phyloP scores from a whole-genome alignment of 1,139 yeast species.

The Scheffersomyces lignicola region DNA sequence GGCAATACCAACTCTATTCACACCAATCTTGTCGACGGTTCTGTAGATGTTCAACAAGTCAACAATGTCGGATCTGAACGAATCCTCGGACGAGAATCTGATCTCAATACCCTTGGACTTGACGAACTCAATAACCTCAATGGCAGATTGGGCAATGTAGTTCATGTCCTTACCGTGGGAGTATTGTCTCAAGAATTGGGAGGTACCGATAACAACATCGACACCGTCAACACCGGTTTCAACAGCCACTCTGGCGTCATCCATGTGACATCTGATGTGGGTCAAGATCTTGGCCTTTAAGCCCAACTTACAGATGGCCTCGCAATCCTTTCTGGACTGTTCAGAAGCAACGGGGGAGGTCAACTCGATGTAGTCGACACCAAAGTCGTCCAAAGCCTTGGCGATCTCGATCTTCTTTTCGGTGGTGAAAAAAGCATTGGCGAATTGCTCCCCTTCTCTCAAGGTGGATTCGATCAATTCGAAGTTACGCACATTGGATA shows the following conservation, averaged over 20 bases:
- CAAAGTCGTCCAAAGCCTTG: slow-evolving; percentile 94
- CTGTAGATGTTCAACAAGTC: slow-evolving; percentile 93
- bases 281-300: slow-evolving; percentile 90
- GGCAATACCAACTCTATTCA: slow-evolving; percentile 98
- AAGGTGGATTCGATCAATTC: slow-evolving; percentile 93
- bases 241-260: slow-evolving; percentile 95
- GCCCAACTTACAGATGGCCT: slow-evolving; percentile 96
- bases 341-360: slow-evolving; percentile 98
- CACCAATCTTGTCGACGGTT: slow-evolving; percentile 97
- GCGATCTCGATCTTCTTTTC: slow-evolving; percentile 98
- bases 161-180: slow-evolving; percentile 99
- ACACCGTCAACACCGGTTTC: slow-evolving; percentile 99
- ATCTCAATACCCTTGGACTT: slow-evolving; percentile 97
- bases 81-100: slow-evolving; percentile 95
- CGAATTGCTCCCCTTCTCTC: slow-evolving; percentile 98
- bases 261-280: slow-evolving; percentile 98
- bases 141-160: slow-evolving; percentile 93
- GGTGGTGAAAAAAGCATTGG: slow-evolving; percentile 92
- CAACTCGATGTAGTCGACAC: slow-evolving; percentile 95
- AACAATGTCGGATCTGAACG: slow-evolving; percentile 95
- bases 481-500: slow-evolving; percentile 87
- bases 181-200: slow-evolving; percentile 90
- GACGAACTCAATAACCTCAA: slow-evolving; percentile 96
- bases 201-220: slow-evolving; percentile 97
- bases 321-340: slow-evolving; percentile 91